Percentiles rank a stretch among this genome's conserved stretches.
Evolutionary conservation across 306 rosid genomes (phyloP).

Genomic region (Rosa lucieae): DNA sequence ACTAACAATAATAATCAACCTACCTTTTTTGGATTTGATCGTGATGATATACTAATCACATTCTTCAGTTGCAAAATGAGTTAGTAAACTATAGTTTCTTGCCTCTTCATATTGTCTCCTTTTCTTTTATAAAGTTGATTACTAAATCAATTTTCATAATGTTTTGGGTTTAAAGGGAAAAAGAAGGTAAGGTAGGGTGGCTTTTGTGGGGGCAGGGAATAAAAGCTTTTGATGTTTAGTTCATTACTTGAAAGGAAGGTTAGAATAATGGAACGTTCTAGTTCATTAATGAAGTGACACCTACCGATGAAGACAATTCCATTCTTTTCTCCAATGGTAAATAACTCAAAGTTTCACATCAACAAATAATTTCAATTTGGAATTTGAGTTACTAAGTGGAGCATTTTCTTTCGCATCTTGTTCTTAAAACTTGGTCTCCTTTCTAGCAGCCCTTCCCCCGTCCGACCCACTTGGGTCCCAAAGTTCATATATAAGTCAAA

Average conservation of each 20-base stretch:
- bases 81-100: neutral
- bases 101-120: neutral
- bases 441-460: neutral
- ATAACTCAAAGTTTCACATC: conserved; percentile 10
- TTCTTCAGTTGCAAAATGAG: neutral
- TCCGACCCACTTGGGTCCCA: conserved; percentile 12
- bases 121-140: conserved; percentile 20
- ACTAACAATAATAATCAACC: neutral
- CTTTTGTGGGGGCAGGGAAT: conserved; percentile 24
- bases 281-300: conserved; percentile 9
- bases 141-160: conserved; percentile 2
- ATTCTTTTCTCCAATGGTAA: conserved; percentile 11
- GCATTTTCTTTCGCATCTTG: conserved; percentile 22
- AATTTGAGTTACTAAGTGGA: conserved; percentile 18
- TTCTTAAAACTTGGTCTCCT: conserved; percentile 15
- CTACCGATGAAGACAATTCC: conserved; percentile 12
- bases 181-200: conserved; percentile 17
- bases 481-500: neutral
- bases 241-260: conserved; percentile 14
- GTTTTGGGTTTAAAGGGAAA: conserved; percentile 5
- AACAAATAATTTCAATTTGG: neutral
- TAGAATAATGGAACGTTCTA: neutral
- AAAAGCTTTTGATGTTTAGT: conserved; percentile 6
- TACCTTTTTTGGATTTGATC: neutral
- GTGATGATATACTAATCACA: neutral